Evolutionary conservation across 2,329 filamentous ascomycete species (phyloP), one percentile per base, ranked within the genome.

Genomic region (Exophiala sp.): DNA sequence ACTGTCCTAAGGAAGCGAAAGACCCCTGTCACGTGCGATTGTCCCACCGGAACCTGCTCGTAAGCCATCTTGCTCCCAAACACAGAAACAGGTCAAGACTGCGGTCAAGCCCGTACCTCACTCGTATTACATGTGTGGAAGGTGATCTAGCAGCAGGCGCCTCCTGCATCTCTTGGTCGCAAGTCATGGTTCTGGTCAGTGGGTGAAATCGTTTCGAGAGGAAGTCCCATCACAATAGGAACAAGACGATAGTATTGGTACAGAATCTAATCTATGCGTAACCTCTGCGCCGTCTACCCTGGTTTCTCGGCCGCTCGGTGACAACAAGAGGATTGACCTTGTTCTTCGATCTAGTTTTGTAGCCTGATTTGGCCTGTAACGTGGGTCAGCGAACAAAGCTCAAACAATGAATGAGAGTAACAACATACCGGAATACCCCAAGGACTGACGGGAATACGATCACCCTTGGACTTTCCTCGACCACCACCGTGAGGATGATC

Each of bases 401-500:
- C 41, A 41, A 19, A n/a, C 49, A 19, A 14, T 43, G 48, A 16
- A 32, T 34, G 13, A 22, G 29, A 46, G 29, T 43, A 41, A 10
- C 43, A 59, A 81, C 88, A 73, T 85, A 94, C 89, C 65, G 88
- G 91, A 66, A 82, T 85, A 67, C 94, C 93, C 93, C 94, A 98
- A 52, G 93, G 93, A 72, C 88, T 95, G 62, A 93, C 88, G 27
- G 94, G 93, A 66, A 95, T 79, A 55, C 90, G 82, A 67, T 96
- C 95, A 81, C 93, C 89, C 87, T 98, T 98, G 50, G 89, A 96
- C 75, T 98, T 98, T 75, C 93, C 93, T 78, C 94, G 82, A 71
- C 93, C 93, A 86, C 93, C 93, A 80, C 93, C 93, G 70, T 98
- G 93, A 65, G 93, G 93, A 78, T 98, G 93, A 65, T 98, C 93